Base-by-base conservation (phyloP, 305 asterid species). In the Fraxinus latifolia region DNA sequence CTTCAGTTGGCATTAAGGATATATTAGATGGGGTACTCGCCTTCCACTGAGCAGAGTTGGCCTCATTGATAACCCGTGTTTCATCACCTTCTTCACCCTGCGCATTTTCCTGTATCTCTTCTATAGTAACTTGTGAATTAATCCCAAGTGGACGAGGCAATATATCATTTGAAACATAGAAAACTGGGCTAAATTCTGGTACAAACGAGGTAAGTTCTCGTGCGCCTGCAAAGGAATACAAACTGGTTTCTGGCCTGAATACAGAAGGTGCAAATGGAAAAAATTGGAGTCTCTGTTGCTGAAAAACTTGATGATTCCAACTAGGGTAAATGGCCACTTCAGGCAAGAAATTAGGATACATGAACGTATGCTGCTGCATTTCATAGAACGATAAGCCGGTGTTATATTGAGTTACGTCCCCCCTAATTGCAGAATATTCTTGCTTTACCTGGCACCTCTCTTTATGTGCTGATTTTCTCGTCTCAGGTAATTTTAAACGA, bases 51-150 rank as follows among this genome's bases (percentile, higher is more conserved):
- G 34, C 72, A 25, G 73, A 65, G 33, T 65, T 23, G 34, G 73
- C 73, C 25, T 70, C 76, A 15, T 70, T n/a, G 76, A 14, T 31
- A 31, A 15, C 44, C 76, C 5, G 27, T 0, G 6, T 32, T 32
- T 71, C 44, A 32, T 71, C 25, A n/a, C 76, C 44, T 71, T 71
- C 42, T 70, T 70, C 76, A 32, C 21, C 76, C 76, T 32, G 44
- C 14, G 27, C 44, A 31, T 32, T 15, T 71, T 71, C 76, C n/a
- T 71, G 42, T 62, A 82, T 82, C 76, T 77, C 85, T 77, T 82
- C 85, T 44, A 82, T 82, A 70, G 65, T 82, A 21, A 77, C 85
- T 31, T 36, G 78, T 27, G 85, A 82, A 82, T 31, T 65, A 14
- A 9, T 67, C 32, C 84, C 60, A 33, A 42, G n/a, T 67, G 36